Evolutionary conservation across 176 grass and related monocot species (phyloP), one percentile per base, ranked within the genome.

Genomic region (Luzula sylvatica): DNA sequence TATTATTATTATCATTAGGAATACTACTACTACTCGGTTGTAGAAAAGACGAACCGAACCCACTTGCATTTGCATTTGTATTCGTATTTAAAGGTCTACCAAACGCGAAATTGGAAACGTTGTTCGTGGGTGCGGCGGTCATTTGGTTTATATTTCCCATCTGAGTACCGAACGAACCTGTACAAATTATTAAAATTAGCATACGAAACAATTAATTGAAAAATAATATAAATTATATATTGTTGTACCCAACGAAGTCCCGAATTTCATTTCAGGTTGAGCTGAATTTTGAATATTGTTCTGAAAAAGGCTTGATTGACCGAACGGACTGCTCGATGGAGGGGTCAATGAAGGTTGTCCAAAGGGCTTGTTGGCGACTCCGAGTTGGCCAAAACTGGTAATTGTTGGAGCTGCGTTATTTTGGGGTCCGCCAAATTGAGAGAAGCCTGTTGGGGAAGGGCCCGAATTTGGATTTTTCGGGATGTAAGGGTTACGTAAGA

Each of bases 321-420:
- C 52, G 58, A 75, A 67, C 40, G 29, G 42, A 66, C 23, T 67
- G 58, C 20, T 61, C 26, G 52, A 25, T 63, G 52, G 32, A 49
- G 6, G 3, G 17, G 20, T 19, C 45, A 18, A 27, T 49, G 30
- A 4, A 9, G 30, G 9, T 35, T 4, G 9, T 35, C 30, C 30
- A 12, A 21, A 51, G 1, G 30, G 7, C 5, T 72, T 85, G 60
- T 5, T 53, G 47, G 63, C 49, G 58, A 48, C 49, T 72, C 77
- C 84, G 41, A 95, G 7, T 82, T 95, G 83, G 78, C 59, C 85
- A 71, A 95, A 95, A 75, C 80, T 88, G 57, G 53, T 78, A 67
- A 95, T 75, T 20, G 66, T 66, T 1, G 84, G 84, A 24, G 74
- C 53, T 67, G 61, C 61, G 47, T 55, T 88, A 65, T 13, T 78